Evolutionary conservation across 306 rosid species (phyloP), one percentile per base, ranked within the genome.

Genomic region (Prunus mume): DNA sequence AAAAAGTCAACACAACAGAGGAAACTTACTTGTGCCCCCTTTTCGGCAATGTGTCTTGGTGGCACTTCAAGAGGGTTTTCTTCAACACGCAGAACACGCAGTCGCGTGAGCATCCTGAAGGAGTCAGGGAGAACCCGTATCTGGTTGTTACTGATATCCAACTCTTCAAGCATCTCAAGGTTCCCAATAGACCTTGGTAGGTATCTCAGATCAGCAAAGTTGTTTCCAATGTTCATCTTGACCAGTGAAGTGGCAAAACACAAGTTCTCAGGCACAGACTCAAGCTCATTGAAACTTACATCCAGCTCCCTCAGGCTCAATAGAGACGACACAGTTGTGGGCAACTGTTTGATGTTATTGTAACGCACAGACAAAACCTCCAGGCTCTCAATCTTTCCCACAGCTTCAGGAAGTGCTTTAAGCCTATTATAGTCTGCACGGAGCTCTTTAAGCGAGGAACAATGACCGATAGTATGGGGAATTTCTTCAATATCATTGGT

Each of bases 61-160:
- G 98, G 98, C 80, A 89, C 85, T 86, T 93, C 97, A 62, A 93
- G 91, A 71, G 98, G 98, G 84, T 91, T 93, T 86, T 89, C 93
- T 73, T 88, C 97, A 13, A 82, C 93, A 24, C 89, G 87, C 34
- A 93, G 90, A 80, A 89, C 64, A 6, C 92, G 90, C 34, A 93
- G 79, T 62, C 67, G 79, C 12, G 88, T 87, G 56, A 93, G 86
- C 96, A 91, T 75, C 76, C 83, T 81, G 80, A 91, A 91, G 34
- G 98, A 87, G 54, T 89, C 92, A 17, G 97, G 97, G 62, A 91
- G 96, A 66, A 85, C 73, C 28, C 89, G 89, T 78, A 93, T 93
- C 78, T 93, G 98, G 72, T 93, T 93, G 64, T 91, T 90, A 83
- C 98, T 93, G 68, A 93, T 93, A 82, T 93, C 93, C 85, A 93